These are phyloP conservation scores for Phialophora macrospora DNA, from an alignment of 2,329 filamentous ascomycete species.

Conservation along the genomic window DNA sequence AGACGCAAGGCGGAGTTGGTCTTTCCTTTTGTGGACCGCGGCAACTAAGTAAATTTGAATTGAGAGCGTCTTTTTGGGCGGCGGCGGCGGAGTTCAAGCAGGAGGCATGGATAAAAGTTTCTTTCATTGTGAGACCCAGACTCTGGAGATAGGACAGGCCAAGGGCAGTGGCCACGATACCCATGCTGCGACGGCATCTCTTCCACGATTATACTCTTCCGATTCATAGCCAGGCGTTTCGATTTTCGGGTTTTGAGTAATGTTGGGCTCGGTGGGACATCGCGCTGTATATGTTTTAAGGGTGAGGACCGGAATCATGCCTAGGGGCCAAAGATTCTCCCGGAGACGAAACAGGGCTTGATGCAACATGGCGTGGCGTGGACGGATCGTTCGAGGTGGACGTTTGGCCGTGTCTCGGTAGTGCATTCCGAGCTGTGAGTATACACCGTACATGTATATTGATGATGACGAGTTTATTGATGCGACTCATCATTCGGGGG, in stretches of 20 bases:
- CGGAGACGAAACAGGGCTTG: neutral
- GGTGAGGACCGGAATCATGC: neutral
- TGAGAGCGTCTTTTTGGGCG: neutral
- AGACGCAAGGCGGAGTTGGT: constrained; percentile 27
- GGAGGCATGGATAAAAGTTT: neutral
- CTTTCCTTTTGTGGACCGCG: constrained; percentile 30
- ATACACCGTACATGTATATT: neutral
- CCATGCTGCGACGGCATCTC: neutral
- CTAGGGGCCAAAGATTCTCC: neutral
- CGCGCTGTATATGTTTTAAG: neutral
- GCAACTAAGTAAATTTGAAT: neutral
- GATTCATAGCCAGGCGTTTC: neutral
- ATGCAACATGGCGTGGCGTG: neutral
- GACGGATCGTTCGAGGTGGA: neutral
- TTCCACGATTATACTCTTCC: neutral
- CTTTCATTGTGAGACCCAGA: neutral
- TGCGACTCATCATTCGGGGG: neutral
- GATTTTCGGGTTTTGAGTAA: neutral
- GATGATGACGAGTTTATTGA: neutral
- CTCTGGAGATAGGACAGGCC: neutral
- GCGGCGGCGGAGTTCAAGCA: neutral
- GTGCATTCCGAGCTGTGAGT: neutral
- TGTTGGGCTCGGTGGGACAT: neutral
- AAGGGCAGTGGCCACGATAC: neutral
- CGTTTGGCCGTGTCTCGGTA: neutral